Conservation (phyloP, 139 green algal species). For the Spirogloea muscicola region DNA sequence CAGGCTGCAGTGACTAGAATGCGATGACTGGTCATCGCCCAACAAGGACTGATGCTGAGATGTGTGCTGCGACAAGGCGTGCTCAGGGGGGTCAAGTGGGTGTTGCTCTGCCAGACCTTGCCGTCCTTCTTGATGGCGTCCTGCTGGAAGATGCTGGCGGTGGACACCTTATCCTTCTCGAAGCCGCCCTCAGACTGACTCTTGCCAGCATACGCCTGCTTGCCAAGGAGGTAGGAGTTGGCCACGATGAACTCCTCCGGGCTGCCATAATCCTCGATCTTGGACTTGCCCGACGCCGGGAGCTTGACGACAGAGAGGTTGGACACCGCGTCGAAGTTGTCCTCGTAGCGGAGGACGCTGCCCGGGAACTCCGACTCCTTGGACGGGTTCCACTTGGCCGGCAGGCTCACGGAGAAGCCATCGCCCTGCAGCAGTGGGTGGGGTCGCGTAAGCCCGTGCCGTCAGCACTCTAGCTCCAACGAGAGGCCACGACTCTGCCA, state of each 20-base stretch:
- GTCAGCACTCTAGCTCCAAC: too few relatives aligned
- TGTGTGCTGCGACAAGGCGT: too few relatives aligned
- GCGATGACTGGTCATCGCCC: too few relatives aligned
- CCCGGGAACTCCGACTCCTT: conserved; percentile 74
- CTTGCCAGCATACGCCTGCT: conserved; percentile 52
- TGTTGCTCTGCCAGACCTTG: conserved; percentile 90
- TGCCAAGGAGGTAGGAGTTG: conserved; percentile 23
- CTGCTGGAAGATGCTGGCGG: conserved; percentile 76
- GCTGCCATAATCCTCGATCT: conserved; percentile 75
- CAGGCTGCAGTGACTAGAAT: too few relatives aligned
- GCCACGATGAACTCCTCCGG: conserved; percentile 78
- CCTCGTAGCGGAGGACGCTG: conserved; percentile 63
- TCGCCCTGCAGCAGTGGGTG: too few relatives aligned
- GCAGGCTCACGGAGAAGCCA: conserved; percentile 83
- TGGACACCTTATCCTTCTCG: conserved; percentile 69
- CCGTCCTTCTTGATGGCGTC: conserved; percentile 85
- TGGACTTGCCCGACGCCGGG: conserved; percentile 61
- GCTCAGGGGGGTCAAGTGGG: conserved; percentile 71
- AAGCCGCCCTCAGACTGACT: conserved; percentile 87
- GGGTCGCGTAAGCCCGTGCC: too few relatives aligned
- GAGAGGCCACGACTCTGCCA: too few relatives aligned
- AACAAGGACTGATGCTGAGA: too few relatives aligned
- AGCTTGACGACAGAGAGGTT: conserved; percentile 72
- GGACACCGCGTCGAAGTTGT: conserved; percentile 87
- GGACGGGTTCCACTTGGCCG: conserved; percentile 89